Base-by-base conservation (phyloP, 2,329 filamentous ascomycete genomes). In the Aspergillus sp. region DNA sequence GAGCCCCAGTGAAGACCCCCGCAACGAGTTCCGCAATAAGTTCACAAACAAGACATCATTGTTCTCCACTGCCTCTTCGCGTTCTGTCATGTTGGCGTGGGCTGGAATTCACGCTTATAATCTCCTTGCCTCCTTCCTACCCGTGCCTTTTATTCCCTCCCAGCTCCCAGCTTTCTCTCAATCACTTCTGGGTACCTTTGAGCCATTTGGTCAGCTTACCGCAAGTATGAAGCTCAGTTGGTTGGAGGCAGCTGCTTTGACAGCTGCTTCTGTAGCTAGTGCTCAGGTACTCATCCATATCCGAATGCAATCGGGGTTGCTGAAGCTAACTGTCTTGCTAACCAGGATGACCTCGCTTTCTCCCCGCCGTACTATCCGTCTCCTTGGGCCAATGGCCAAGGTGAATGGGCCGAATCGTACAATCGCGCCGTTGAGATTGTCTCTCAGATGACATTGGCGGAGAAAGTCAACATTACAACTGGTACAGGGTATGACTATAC, bases 381-480 rank as follows among this genome's bases (percentile, higher is more conserved):
- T 27, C 92, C 92, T 78, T 96, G 92, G 91, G 88, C 89, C 77
- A 84, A 90, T 62, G 88, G 90, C 17, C 73, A 84, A 6, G 90
- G 89, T 11, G 78, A 84, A 45, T 96, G 92, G 92, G 82, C 84
- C 54, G 83, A 86, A 6, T 91, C 91, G 40, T 93, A 96, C 66
- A 78, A 76, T 19, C 87, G 89, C 73, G 93, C 93, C 1, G 86
- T 84, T 64, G 84, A 82, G 3, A 93, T 96, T 68, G 91, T 97
- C 46, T 89, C 88, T 9, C 86, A 92, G 71, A 77, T 96, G 75
- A 96, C 91, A 0, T 81, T 96, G 37, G 71, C 86, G 11, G 93
- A 97, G 74, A 97, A 96, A 79, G 91, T 98, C 75, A 98, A 98
- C 74, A 74, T 99, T 63, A 98, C 93, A 3, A 97, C 93, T 0